Percentiles rank a stretch among this genome's conserved stretches.
Conservation (phyloP, 805 yeast genomes). For the Kuraishia cidri region DNA sequence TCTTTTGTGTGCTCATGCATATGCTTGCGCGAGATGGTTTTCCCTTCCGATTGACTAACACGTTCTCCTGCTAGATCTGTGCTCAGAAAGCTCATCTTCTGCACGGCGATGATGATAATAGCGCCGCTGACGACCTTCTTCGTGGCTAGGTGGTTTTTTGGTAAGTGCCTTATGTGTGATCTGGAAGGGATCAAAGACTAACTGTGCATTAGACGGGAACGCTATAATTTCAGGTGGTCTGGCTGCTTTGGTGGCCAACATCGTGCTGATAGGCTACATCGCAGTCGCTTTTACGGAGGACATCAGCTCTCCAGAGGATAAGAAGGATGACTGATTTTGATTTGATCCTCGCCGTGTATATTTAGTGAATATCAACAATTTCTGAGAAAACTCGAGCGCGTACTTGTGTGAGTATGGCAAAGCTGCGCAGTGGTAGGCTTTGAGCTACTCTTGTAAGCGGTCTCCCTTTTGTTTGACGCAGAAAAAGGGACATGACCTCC, state of each 20-base stretch:
- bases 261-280: slow-evolving; percentile 66
- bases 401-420: too few species aligned
- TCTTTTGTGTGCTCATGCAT: too few species aligned
- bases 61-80: slow-evolving; percentile 51
- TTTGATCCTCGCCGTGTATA: too few species aligned
- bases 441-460: too few species aligned
- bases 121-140: slow-evolving; percentile 63
- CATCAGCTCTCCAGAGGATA: slow-evolving; percentile 4
- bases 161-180: slow-evolving; percentile 5
- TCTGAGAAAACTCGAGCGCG: too few species aligned
- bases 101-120: slow-evolving; percentile 69
- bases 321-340: background rate
- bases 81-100: slow-evolving; percentile 57
- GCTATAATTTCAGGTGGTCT: slow-evolving; percentile 68
- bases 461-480: too few species aligned
- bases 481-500: too few species aligned
- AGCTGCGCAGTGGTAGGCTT: too few species aligned
- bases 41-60: too few species aligned
- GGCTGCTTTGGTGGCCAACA: slow-evolving; percentile 71
- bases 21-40: too few species aligned
- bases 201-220: slow-evolving; percentile 23
- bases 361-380: too few species aligned
- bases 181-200: background rate
- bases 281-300: slow-evolving; percentile 71
- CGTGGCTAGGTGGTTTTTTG: slow-evolving; percentile 31